Base-by-base conservation (phyloP, 2,329 filamentous ascomycete genomes). In the Phoma sp. region DNA sequence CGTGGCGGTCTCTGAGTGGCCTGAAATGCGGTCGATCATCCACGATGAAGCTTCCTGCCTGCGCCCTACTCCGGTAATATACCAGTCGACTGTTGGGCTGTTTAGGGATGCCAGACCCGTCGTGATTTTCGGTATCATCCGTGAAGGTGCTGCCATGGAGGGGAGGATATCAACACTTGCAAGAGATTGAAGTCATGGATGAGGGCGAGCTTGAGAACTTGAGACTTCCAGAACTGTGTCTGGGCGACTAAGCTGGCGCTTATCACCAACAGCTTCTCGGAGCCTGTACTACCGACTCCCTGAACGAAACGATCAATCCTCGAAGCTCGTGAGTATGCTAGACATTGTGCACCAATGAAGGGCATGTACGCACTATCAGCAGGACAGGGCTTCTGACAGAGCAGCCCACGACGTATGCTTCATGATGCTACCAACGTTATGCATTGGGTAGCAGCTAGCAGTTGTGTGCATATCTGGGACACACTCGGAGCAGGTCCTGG, bases 1-100 rank as follows among this genome's bases (percentile, higher is more conserved):
- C 74, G 74, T 77, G 74, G 74, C 74, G 68, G 67, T 70, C 72
- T 72, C 73, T 77, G 74, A 77, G 70, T 77, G 74, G 74, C 64
- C 70, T 76, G 63, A 63, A 68, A 65, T 55, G 57, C 64, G 65
- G 67, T 67, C 72, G 73, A 75, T 75, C 71, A 64, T 54, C 64
- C 62, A 63, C 60, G 24, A 56, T 43, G 54, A 51, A 38, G 46
- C 37, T 43, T 50, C 24, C 48, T 58, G 43, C 53, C 39, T 58
- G 45, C 53, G 45, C 51, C 55, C 58, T 58, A 53, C 60, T 53
- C 58, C 48, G 43, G 60, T 51, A 55, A 55, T 17, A 43, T 40
- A 15, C 41, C 51, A 47, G 21, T 33, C 45, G 24, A 12, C 48
- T 24, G n/a, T 5, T 44, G 25, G 8, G 7, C 22, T 17, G 7